These are phyloP conservation scores for Strigomonas culicis DNA, from an alignment of 208 protist genomes.

Conservation along the genomic window DNA sequence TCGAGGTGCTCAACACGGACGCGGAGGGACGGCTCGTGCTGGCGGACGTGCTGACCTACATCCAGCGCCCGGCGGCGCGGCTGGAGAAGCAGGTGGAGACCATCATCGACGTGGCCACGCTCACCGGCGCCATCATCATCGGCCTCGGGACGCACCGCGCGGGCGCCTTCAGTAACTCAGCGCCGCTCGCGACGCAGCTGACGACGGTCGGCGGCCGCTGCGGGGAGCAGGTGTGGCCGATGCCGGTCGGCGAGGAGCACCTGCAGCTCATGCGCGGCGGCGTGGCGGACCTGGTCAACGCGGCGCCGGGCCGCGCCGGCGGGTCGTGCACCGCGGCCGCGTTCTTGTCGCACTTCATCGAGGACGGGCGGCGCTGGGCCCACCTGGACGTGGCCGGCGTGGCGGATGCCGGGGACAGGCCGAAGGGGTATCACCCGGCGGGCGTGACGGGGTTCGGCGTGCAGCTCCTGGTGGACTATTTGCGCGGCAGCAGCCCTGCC, in stretches of 20 bases:
- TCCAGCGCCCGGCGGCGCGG: slow-evolving; percentile 49
- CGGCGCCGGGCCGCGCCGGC: slow-evolving; percentile 32
- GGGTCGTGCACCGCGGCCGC: slow-evolving; percentile 85
- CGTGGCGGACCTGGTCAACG: slow-evolving; percentile 68
- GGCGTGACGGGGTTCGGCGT: slow-evolving; percentile 82
- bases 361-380: slow-evolving; percentile 46
- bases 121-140: slow-evolving; percentile 86
- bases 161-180: slow-evolving; percentile 60
- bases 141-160: slow-evolving; percentile 74
- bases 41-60: slow-evolving; percentile 86
- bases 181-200: slow-evolving; percentile 34
- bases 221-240: slow-evolving; percentile 83
- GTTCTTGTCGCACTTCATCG: slow-evolving; percentile 77
- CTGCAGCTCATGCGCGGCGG: slow-evolving; percentile 58
- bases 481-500: slow-evolving; percentile 18
- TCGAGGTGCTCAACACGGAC: slow-evolving; percentile 92
- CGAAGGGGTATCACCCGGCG: slow-evolving; percentile 57
- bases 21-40: slow-evolving; percentile 91
- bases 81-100: slow-evolving; percentile 53
- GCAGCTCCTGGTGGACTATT: slow-evolving; percentile 74
- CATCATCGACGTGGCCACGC: slow-evolving; percentile 88
- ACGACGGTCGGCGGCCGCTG: slow-evolving; percentile 44
- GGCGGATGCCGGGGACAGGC: slow-evolving; percentile 55
- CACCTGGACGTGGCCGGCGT: slow-evolving; percentile 85
- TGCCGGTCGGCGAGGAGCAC: slow-evolving; percentile 86